phyloP scores from a whole-genome alignment of 306 rosid genomes.

The Leucaena leucocephala region DNA sequence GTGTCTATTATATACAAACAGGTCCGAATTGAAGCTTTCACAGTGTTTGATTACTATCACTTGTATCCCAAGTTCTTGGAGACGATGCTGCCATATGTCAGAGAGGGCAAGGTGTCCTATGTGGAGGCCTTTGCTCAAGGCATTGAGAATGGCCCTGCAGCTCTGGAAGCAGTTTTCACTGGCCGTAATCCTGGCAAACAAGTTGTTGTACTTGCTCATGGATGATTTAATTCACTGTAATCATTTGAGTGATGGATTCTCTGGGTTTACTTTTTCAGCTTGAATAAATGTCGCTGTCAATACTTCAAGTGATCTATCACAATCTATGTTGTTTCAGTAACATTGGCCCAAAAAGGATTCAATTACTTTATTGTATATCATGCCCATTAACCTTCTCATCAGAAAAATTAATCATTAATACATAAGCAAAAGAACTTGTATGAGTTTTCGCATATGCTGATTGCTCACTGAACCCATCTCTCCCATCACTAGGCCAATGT shows the following conservation, averaged over 20 bases:
- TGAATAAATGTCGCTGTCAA: background rate
- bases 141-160: slow-evolving; percentile 18
- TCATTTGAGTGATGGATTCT: background rate
- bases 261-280: background rate
- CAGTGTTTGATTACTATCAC: slow-evolving; percentile 49
- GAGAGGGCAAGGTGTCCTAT: slow-evolving; percentile 57
- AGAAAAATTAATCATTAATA: background rate
- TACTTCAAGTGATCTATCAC: background rate
- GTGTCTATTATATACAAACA: slow-evolving; percentile 40
- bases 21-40: slow-evolving; percentile 57
- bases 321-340: background rate
- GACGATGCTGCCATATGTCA: slow-evolving; percentile 53
- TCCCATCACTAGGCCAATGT: background rate
- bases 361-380: background rate
- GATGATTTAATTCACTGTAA: background rate
- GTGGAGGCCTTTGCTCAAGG: slow-evolving; percentile 43
- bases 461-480: too few species aligned
- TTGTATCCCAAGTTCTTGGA: slow-evolving; percentile 63
- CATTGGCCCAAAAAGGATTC: background rate
- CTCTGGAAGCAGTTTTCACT: slow-evolving; percentile 9
- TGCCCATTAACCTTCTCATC: background rate
- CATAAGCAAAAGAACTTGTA: too few species aligned
- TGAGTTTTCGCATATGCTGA: too few species aligned
- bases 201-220: slow-evolving; percentile 1
- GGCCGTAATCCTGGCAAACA: slow-evolving; percentile 28